These are phyloP conservation scores for Lodderomyces orthopsilosis DNA, from an alignment of 1,139 yeast species.

Conservation along the genomic window DNA sequence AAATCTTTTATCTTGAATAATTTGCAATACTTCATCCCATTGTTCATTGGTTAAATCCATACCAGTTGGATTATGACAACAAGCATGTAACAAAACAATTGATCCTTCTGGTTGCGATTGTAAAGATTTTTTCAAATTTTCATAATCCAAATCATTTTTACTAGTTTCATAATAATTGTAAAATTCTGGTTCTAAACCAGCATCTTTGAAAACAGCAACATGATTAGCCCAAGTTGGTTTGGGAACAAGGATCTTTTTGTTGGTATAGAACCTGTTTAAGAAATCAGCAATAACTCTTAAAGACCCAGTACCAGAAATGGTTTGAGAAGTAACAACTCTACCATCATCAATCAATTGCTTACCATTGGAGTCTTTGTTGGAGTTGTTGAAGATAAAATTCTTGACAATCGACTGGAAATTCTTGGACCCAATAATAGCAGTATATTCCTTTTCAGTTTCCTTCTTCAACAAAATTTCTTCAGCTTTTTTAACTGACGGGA, in stretches of 20 bases:
- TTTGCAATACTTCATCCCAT: constrained; percentile 70
- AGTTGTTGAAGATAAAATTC: constrained; percentile 50
- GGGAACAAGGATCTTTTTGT: constrained; percentile 53
- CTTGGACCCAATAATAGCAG: constrained; percentile 53
- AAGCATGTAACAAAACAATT: constrained; percentile 81
- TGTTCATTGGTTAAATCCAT: constrained; percentile 86
- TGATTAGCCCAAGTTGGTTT: constrained; percentile 80
- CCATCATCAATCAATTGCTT: constrained; percentile 44
- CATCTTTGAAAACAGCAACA: constrained; percentile 52
- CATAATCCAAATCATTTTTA: constrained; percentile 53
- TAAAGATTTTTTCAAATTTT: constrained; percentile 45
- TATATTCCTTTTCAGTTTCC: constrained; percentile 56
- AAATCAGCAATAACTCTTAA: constrained; percentile 56
- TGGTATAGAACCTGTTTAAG: constrained; percentile 44
- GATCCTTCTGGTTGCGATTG: constrained; percentile 48
- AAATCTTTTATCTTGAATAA: constrained; percentile 57
- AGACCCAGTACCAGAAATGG: constrained; percentile 61
- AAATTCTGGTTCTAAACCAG: constrained; percentile 44
- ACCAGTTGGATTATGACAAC: constrained; percentile 99
- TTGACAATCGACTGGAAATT: constrained; percentile 48
- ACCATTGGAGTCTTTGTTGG: constrained; percentile 48
- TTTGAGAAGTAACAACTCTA: constrained; percentile 54
- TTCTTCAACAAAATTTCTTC: constrained; percentile 37
- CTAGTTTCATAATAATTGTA: constrained; percentile 53
- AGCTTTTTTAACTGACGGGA: constrained; percentile 49